Conservation (phyloP, 441 rosid genomes). For the Omphalea diandra region DNA sequence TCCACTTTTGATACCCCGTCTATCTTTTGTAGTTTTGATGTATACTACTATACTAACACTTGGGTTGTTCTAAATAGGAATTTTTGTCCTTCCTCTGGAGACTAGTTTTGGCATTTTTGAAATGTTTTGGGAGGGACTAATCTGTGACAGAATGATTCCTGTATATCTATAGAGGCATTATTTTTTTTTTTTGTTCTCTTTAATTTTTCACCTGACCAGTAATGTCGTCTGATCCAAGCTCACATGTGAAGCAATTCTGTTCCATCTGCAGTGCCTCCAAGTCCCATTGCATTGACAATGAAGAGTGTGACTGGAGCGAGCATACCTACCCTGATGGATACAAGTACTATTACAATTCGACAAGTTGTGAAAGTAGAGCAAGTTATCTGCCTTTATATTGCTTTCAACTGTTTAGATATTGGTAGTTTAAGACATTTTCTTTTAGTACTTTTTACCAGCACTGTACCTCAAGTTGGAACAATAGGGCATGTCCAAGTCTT, state of each 20-base stretch:
- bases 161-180: background rate
- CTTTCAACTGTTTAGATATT: constrained; percentile 18
- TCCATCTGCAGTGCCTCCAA: constrained; percentile 32
- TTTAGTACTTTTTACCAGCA: background rate
- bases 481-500: no score
- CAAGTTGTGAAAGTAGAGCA: constrained; percentile 71
- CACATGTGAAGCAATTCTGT: constrained; percentile 33
- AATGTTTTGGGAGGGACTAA: constrained; percentile 8
- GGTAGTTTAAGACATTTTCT: background rate
- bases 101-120: background rate
- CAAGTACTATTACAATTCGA: constrained; percentile 79
- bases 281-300: no score
- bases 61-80: background rate
- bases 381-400: constrained; percentile 28
- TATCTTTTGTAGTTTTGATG: background rate
- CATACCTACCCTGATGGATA: constrained; percentile 90
- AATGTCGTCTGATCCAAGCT: background rate
- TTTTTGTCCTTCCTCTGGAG: no score
- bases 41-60: background rate
- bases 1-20: background rate
- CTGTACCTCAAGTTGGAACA: background rate
- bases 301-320: constrained; percentile 93
- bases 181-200: background rate
- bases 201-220: background rate
- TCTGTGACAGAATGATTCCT: constrained; percentile 5